Percentiles rank a stretch among this genome's conserved stretches.
These are phyloP conservation scores for Xylaria sp. DNA, from an alignment of 495 filamentous ascomycete species.

Conservation along the genomic window DNA sequence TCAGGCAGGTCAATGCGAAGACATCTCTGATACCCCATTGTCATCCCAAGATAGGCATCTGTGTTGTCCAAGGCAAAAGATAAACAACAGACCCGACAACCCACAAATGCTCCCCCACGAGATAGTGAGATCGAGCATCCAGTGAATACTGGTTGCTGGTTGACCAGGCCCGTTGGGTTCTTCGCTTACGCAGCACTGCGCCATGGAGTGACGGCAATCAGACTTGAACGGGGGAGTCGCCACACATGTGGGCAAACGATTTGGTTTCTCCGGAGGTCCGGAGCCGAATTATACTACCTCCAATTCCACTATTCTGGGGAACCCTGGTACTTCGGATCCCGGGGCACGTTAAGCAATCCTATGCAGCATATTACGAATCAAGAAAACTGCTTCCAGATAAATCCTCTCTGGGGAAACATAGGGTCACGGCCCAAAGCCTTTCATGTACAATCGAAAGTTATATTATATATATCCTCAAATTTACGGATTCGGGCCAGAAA, in stretches of 20 bases:
- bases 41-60: not conserved
- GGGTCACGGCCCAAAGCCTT: not conserved
- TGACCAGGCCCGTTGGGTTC: not conserved
- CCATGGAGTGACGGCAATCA: not conserved
- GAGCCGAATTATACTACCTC: constrained; percentile 1
- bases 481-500: not conserved
- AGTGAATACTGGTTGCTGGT: not conserved
- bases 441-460: not conserved
- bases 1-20: not conserved
- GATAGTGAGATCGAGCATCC: not conserved
- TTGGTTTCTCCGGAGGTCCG: constrained; percentile 9
- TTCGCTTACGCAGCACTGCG: not conserved
- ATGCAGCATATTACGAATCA: not conserved
- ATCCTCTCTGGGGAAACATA: not conserved
- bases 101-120: not conserved
- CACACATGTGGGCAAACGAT: not conserved
- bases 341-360: not conserved
- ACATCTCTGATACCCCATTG: too few species aligned
- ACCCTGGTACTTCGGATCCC: not conserved
- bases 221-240: not conserved
- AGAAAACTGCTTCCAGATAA: not conserved
- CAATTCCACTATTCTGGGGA: not conserved
- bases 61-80: not conserved
- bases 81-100: not conserved
- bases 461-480: not conserved